Base-by-base conservation (phyloP, 1,284 basidiomycete genomes). In the Moesziomyces sp. region DNA sequence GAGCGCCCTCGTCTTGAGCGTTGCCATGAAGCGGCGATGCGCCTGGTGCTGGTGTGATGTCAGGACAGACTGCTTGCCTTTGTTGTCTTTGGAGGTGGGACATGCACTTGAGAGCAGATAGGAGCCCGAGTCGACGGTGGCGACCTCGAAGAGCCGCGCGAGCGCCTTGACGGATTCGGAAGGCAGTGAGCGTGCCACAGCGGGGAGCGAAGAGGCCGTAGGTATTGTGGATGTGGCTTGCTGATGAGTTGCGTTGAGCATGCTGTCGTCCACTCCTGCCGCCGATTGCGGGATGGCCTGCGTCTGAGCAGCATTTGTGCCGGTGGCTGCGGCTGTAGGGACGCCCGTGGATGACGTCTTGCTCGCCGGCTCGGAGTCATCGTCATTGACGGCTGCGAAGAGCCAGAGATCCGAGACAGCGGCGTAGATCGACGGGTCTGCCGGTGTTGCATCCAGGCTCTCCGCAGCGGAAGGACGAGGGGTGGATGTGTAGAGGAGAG, bases 1-100 rank as follows among this genome's bases (percentile, higher is more conserved):
- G 49, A 56, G 16, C 19, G 35, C 9, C 19, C 53, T 63, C 9
- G 49, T 21, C 21, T 46, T 59, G 46, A 59, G 16, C 9, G 66
- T 44, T 10, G 52, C 35, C 48, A 59, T 52, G 46, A 63, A 69
- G 42, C 56, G 53, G 34, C 46, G 52, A 49, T 69, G 59, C 19
- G 60, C 66, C 43, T 52, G 19, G 8, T 49, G 51, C 42, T 70
- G 61, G n/a, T 60, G 49, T 10, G 46, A 50, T n/a, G 67, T 57
- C 9, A 70, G 38, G 10, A 30, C n/a, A 14, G 61, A 28, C 21
- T 21, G 49, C 38, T 70, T 70, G 21, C 61, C 67, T 24, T 70
- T 70, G 57, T 3, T 13, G 23, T 51, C 30, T 13, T 10, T 9
- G 28, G n/a, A 18, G 3, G 21, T 19, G 16, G 35, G 4, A 7